Base-by-base conservation (phyloP, 345 rosid species). In the Erucastrum elatum region DNA sequence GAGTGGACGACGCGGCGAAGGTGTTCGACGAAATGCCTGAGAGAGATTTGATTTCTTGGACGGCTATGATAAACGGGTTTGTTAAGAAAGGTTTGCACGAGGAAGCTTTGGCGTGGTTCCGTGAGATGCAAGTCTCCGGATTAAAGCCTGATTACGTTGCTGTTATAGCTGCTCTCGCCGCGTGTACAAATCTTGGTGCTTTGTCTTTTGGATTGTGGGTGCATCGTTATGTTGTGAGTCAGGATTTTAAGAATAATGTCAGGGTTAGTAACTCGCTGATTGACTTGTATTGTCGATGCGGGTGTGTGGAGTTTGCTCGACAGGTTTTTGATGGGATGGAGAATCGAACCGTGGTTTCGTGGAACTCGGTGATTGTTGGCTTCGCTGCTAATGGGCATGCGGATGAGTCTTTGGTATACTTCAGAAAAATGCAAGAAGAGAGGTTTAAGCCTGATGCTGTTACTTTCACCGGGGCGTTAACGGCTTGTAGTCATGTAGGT, bases 401-500 rank as follows among this genome's bases (percentile, higher is more conserved):
- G 0, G 76, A 86, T 66, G 85, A 87, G 53, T 90, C 93, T 56
- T 81, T 93, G 71, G 82, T 83, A 13, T 75, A 80, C 70, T 93
- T 88, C 12, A 77, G 84, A 6, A 41, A 63, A 62, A 91, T 91
- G 98, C 84, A 82, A 73, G 81, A 79, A 39, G 85, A 86, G 77
- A 88, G 92, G 58, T 86, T 84, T 70, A 81, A 85, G 65, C 93
- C 97, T 0, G 87, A 93, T 56, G 93, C 88, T n/a, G 83, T 86
- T 16, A 89, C 92, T 75, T 87, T 89, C 83, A 90, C 91, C 0
- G 90, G 92, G 49, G 91, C 85, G 25, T 72, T 94, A 39, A 86
- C 95, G 3, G 92, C 97, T 4, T 91, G 95, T 82, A 91, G 89
- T 72, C 89, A 85, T 77, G 85, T 89, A 30, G 91, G 97, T 75